Evolutionary conservation across 371 early-diverging fungal species (phyloP), one percentile per base, ranked within the genome.

Genomic region (Mucor mucedo): DNA sequence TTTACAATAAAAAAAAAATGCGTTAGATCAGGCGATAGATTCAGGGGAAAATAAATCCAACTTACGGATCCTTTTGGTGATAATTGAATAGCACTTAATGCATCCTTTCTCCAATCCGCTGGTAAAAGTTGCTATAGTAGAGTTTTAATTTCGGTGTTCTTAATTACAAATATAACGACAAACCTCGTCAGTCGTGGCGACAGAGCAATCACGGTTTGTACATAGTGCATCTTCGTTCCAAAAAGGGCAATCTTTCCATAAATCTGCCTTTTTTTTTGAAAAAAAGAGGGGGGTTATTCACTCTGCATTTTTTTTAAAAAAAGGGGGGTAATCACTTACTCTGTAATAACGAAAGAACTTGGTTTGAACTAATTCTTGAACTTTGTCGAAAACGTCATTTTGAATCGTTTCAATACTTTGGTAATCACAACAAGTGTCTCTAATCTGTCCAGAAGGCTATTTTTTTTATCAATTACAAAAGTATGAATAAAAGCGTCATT

Each of bases 171-270:
- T 30, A 10, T 32, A 4, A 0, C 38, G 55, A 61, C 77, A 49
- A 78, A 82, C 81, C 76, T 92, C 91, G 60, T 95, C 94, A 27
- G 86, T 78, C 2, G 90, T 90, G 54, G 89, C 85, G 10, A 97
- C 98, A 2, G 92, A 84, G 71, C 98, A 98, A 69, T 94, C 95
- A 44, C 85, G 75, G 70, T 92, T 87, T 71, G 91, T 83, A 72
- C 98, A 98, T 42, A 91, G 76, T 9, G 86, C 87, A 57, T 93
- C 88, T 32, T 91, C 92, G 28, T 80, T 72, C 98, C 98, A 98
- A 73, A 96, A 96, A 7, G 91, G 92, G 70, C 98, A 98, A 32
- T 91, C 90, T 72, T 92, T 92, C 81, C 91, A 89, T 47, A 98
- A 75, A 70, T 97, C 90, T 32, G 95, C 84, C 92, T 95, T 75